phyloP scores from a whole-genome alignment of 2,329 filamentous ascomycete genomes.

The Cercospora sp. region DNA sequence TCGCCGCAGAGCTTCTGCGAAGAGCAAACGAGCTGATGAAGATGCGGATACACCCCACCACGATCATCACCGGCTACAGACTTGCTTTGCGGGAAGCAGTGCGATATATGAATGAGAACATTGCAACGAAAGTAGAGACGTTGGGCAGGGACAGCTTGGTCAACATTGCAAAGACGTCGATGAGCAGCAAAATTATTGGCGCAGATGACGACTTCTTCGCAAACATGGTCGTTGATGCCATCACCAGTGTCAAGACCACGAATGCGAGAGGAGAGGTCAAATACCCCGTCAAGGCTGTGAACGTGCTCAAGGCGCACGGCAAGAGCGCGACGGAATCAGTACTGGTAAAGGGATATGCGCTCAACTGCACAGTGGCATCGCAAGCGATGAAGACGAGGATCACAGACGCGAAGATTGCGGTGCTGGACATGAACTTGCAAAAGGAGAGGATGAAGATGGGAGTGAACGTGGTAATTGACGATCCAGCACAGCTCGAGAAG shows the following conservation, averaged over 20 bases:
- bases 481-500: slow-evolving; percentile 95
- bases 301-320: slow-evolving; percentile 96
- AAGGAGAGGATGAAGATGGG: slow-evolving; percentile 99
- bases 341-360: slow-evolving; percentile 90
- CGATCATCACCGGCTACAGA: slow-evolving; percentile 97
- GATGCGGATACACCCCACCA: slow-evolving; percentile 99
- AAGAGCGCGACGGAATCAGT: slow-evolving; percentile 87
- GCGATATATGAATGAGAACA: slow-evolving; percentile 98
- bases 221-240: slow-evolving; percentile 95
- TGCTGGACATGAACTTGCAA: slow-evolving; percentile 96
- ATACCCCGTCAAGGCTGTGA: slow-evolving; percentile 98
- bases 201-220: slow-evolving; percentile 95
- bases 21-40: slow-evolving; percentile 98
- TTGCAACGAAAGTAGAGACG: slow-evolving; percentile 91
- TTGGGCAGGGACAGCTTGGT: slow-evolving; percentile 87
- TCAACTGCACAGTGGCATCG: slow-evolving; percentile 98
- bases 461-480: slow-evolving; percentile 96
- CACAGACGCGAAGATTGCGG: slow-evolving; percentile 92
- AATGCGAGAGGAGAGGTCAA: slow-evolving; percentile 90
- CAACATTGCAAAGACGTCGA: slow-evolving; percentile 96
- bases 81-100: slow-evolving; percentile 93
- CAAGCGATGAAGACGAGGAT: slow-evolving; percentile 96
- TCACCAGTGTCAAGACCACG: slow-evolving; percentile 88
- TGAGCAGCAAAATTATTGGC: slow-evolving; percentile 99
- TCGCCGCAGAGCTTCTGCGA: slow-evolving; percentile 90